Evolutionary conservation across 1,139 yeast genomes (phyloP).

Genomic region (Pichia sp.): DNA sequence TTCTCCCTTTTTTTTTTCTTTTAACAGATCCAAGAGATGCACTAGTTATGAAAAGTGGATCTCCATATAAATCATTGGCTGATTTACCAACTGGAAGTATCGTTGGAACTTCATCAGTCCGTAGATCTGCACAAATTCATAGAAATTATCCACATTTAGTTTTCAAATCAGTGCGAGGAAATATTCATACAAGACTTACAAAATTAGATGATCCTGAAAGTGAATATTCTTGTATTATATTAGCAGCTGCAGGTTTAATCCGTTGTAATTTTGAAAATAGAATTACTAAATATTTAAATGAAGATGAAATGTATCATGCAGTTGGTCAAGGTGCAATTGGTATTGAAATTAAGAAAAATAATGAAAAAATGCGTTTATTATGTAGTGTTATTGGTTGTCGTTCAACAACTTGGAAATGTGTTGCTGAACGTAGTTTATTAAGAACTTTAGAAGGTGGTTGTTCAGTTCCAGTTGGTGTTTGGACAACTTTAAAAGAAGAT

Average conservation of each 20-base stretch:
- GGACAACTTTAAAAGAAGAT: conserved; percentile 46
- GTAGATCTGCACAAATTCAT: conserved; percentile 78
- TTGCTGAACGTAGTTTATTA: conserved; percentile 88
- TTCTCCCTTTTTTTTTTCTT: background rate
- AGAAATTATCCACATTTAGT: conserved; percentile 50
- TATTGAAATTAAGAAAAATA: conserved; percentile 74
- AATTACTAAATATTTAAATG: conserved; percentile 59
- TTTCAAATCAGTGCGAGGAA: conserved; percentile 84
- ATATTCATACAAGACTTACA: conserved; percentile 70
- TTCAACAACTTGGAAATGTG: conserved; percentile 67
- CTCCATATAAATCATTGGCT: conserved; percentile 53
- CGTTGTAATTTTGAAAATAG: conserved; percentile 67
- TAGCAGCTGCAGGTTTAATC: conserved; percentile 88
- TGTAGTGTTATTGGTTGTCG: conserved; percentile 61
- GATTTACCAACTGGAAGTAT: conserved; percentile 82
- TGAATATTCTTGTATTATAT: conserved; percentile 66
- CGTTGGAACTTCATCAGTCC: conserved; percentile 90
- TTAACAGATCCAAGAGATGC: conserved; percentile 80
- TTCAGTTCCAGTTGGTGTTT: conserved; percentile 89
- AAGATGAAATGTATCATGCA: conserved; percentile 90
- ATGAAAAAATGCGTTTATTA: conserved; percentile 49
- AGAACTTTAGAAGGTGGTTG: conserved; percentile 94
- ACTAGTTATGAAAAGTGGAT: conserved; percentile 66
- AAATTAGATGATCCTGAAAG: conserved; percentile 72
- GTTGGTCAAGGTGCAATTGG: conserved; percentile 99